Evolutionary conservation across 2,329 filamentous ascomycete species (phyloP), one percentile per base, ranked within the genome.

Genomic region (Davidsoniella eucalypti): DNA sequence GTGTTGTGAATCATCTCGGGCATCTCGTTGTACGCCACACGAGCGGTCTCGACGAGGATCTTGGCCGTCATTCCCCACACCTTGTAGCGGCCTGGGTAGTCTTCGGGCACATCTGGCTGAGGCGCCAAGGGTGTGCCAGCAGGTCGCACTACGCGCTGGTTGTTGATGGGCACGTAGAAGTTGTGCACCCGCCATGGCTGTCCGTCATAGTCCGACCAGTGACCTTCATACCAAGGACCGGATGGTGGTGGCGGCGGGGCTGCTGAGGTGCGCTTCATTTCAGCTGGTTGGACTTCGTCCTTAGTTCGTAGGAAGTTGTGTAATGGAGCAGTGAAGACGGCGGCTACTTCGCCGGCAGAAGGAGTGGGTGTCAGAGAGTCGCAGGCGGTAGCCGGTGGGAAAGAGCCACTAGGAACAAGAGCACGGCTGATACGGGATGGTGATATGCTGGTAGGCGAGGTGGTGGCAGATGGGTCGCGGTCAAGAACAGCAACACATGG

Each of bases 1-100:
- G 60, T 57, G 50, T 76, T 77, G 56, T 77, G 72, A 67, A 93
- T 86, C 63, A 94, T 94, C 61, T 87, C 82, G 3, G 90, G 90
- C 61, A 85, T 78, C 65, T 83, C 75, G 2, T 67, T 82, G 62
- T 92, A 96, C 17, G 88, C 90, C 16, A 94, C 73, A 55, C 85
- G 72, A 33, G 90, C 88, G 4, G 84, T 82, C 65, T 96, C 90
- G 4, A 95, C 85, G 50, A 95, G 63, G 50, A 96, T 90, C 48
- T 87, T 71, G 2, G 87, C 90, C 49, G 90, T 96, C 86, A 96
- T 90, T 14, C 90, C 90, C 75, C 88, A 95, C 4, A 96, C 87
- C 57, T 84, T 80, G 65, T 92, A 94, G 37, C 83, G 70, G 2
- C 69, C 68, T 3, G 64, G 60, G 9, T 65, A 62, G 53, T 72